Evolutionary conservation across 1,284 basidiomycete species (phyloP), one percentile per base, ranked within the genome.

Genomic region (Papiliotrema flavescens): DNA sequence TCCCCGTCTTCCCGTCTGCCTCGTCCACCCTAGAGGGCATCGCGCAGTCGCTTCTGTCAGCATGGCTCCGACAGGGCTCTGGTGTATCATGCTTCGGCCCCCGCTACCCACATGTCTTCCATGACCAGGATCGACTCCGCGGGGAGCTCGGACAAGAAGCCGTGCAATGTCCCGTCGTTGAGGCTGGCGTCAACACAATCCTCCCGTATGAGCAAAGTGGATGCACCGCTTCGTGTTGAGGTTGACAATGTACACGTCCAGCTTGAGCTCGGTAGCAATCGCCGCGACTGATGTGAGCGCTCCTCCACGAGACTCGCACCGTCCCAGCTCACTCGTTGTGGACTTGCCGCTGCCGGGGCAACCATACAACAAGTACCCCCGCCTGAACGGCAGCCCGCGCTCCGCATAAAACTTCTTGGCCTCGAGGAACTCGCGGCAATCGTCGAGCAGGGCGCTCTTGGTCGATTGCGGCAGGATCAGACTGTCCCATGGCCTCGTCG

Each of bases 381-480:
- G n/a, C 17, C 51, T 9, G 24, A 39, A 47, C 13, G 51, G 51
- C 14, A 53, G 7, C 2, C 51, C 51, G 11, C 24, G 5, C 13
- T 23, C 40, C 9, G 24, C 9, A 22, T 53, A 53, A 26, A 53
- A 53, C 13, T 15, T 3, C 45, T 20, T 42, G 22, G 36, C 34
- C 13, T 20, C 20, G 54, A 88, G 72, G 61, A 89, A 88, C 61
- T 87, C 85, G 23, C 76, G 78, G 7, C 85, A 84, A 60, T 89
- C 87, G 9, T 83, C 79, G 8, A 88, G 62, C 0, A 89, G 73
- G 13, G 83, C 63, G 32, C 88, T 83, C 54, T 83, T 83, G 51
- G 85, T 76, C 0, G 84, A 84, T 8, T 81, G 82, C 51, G 87
- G 85, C 9, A 88, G 76, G 44, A 88, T 80, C 60, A 88, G 85